phyloP scores from a whole-genome alignment of 2,329 filamentous ascomycete species.

The Fusarium napiforme region DNA sequence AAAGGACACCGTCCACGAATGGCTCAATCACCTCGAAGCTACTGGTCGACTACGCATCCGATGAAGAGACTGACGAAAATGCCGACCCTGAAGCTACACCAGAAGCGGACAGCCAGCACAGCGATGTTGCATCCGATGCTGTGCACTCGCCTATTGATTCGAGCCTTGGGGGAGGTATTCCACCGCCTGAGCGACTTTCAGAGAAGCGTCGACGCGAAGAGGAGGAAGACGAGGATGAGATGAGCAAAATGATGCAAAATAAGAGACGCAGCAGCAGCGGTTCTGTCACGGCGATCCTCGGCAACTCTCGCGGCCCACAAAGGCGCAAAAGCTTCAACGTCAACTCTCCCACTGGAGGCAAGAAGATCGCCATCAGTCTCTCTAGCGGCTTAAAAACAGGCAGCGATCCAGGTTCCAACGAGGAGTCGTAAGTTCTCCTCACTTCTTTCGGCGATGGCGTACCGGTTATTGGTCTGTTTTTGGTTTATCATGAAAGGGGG shows the following conservation, averaged over 20 bases:
- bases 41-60: constrained; percentile 91
- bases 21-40: constrained; percentile 74
- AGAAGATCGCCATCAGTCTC: constrained; percentile 70
- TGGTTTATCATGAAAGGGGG: constrained; percentile 34
- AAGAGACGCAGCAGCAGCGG: constrained; percentile 71
- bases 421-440: constrained; percentile 50
- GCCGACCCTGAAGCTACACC: constrained; percentile 66
- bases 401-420: constrained; percentile 52
- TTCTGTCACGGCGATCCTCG: constrained; percentile 54
- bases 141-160: constrained; percentile 47
- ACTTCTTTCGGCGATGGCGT: constrained; percentile 45
- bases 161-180: constrained; percentile 47
- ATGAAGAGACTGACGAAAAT: constrained; percentile 75
- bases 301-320: constrained; percentile 47
- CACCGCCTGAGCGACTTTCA: constrained; percentile 80
- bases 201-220: constrained; percentile 94
- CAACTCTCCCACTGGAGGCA: constrained; percentile 54
- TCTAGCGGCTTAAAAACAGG: constrained; percentile 59
- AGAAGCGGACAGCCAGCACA: constrained; percentile 38
- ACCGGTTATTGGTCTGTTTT: constrained; percentile 36
- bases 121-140: constrained; percentile 50
- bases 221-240: constrained; percentile 87
- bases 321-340: constrained; percentile 57
- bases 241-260: constrained; percentile 80
- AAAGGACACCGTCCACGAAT: constrained; percentile 61